Percentiles rank a stretch among this genome's conserved stretches.
These are phyloP conservation scores for Apiotrichum sp. DNA, from an alignment of 1,284 basidiomycete genomes.

Conservation along the genomic window DNA sequence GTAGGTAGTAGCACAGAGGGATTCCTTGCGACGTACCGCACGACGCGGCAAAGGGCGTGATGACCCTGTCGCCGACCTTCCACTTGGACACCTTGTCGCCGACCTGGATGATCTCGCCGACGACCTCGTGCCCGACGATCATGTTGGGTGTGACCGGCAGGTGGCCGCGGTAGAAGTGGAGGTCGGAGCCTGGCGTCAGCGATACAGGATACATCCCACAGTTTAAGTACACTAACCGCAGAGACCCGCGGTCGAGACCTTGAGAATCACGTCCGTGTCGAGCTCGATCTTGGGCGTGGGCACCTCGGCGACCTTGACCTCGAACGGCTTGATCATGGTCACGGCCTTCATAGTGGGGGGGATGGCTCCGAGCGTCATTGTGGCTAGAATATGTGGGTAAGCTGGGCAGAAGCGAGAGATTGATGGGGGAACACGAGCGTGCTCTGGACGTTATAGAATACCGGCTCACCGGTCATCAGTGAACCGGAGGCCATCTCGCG, in stretches of 20 bases:
- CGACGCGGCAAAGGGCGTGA: conserved; percentile 74
- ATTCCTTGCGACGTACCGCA: conserved; percentile 52
- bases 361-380: background rate
- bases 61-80: conserved; percentile 69
- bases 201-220: too few relatives aligned
- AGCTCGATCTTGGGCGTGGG: conserved; percentile 28
- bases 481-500: too few relatives aligned
- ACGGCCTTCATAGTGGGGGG: conserved; percentile 35
- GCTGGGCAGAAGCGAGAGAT: background rate
- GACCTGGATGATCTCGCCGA: conserved; percentile 67
- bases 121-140: conserved; percentile 67
- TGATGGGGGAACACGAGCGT: background rate
- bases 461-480: too few relatives aligned
- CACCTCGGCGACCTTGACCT: conserved; percentile 29
- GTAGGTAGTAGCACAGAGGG: too few relatives aligned
- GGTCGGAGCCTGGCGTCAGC: conserved; percentile 58
- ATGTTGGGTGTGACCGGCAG: conserved; percentile 32
- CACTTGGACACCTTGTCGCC: conserved; percentile 63
- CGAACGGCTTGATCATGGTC: conserved; percentile 25
- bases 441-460: too few relatives aligned
- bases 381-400: background rate
- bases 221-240: conserved; percentile 28
- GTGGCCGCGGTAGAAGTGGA: conserved; percentile 67
- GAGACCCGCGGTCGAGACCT: conserved; percentile 33
- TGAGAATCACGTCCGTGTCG: conserved; percentile 37